Conservation (phyloP, 176 grass and related monocot species). For the Cymbopogon citratus region DNA sequence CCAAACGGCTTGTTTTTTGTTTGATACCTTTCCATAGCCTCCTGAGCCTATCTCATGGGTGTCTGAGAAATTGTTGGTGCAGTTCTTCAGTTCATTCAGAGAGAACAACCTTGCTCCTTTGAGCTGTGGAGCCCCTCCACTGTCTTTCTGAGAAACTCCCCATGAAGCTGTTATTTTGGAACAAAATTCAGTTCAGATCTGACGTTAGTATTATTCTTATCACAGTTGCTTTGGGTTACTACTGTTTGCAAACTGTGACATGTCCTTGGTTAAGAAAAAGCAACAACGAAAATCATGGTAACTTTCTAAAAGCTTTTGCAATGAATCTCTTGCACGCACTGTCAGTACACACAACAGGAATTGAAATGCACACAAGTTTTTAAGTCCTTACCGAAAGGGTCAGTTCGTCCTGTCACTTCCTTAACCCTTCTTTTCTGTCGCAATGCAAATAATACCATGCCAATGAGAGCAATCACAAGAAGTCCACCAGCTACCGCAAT, state of each 20-base stretch:
- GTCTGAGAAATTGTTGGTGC: slow-evolving; percentile 59
- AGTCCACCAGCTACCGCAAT: slow-evolving; percentile 55
- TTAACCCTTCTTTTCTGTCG: slow-evolving; percentile 53
- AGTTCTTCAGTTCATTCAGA: slow-evolving; percentile 57
- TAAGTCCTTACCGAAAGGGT: slow-evolving; percentile 67
- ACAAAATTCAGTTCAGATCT: slow-evolving; percentile 7
- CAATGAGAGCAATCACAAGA: slow-evolving; percentile 66
- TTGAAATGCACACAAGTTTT: background rate
- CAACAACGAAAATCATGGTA: background rate
- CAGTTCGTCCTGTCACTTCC: slow-evolving; percentile 28
- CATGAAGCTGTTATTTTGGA: slow-evolving; percentile 43
- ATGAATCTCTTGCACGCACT: background rate
- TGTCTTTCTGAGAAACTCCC: slow-evolving; percentile 31
- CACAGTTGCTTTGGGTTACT: background rate
- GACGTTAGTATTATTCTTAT: background rate
- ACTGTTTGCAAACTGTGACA: background rate
- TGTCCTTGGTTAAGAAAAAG: background rate
- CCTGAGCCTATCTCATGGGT: slow-evolving; percentile 53
- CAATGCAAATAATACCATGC: slow-evolving; percentile 55
- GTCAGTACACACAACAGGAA: background rate
- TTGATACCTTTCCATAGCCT: slow-evolving; percentile 60
- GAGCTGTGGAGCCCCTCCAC: slow-evolving; percentile 46
- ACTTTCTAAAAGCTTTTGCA: background rate
- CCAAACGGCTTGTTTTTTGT: background rate
- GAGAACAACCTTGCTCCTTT: slow-evolving; percentile 65